phyloP scores from a whole-genome alignment of 176 grass and related monocot species.

The Oryza rufipogon region DNA sequence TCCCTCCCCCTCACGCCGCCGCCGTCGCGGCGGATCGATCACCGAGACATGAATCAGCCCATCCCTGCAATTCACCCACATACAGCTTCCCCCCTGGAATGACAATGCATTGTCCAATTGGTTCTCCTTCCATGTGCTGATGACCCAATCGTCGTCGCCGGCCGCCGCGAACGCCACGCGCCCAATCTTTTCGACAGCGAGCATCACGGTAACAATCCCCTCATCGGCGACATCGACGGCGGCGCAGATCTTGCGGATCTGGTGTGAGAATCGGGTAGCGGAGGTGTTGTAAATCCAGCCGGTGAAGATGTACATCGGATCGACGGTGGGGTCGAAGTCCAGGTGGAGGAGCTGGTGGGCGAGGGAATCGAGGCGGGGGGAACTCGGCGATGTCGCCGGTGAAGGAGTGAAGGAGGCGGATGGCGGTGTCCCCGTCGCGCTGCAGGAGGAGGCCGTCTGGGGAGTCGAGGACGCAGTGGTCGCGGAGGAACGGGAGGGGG shows the following conservation, averaged over 20 bases:
- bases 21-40: background rate
- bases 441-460: slow-evolving; percentile 22
- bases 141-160: background rate
- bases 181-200: no score
- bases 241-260: slow-evolving; percentile 10
- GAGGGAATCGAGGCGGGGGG: background rate
- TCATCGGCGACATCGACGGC: background rate
- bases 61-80: slow-evolving; percentile 24
- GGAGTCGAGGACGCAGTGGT: slow-evolving; percentile 37
- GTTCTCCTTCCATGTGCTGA: slow-evolving; percentile 17
- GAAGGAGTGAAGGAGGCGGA: background rate
- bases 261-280: background rate
- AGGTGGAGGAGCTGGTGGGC: background rate
- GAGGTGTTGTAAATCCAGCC: background rate
- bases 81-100: slow-evolving; percentile 14
- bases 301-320: no score
- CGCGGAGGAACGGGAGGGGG: background rate
- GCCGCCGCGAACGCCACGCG: background rate
- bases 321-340: no score
- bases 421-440: slow-evolving; percentile 3
- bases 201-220: slow-evolving; percentile 2
- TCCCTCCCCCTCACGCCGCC: background rate
- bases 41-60: background rate
- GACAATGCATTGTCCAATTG: slow-evolving; percentile 3
- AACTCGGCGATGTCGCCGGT: slow-evolving; percentile 24